Evolutionary conservation across 345 rosid genomes (phyloP), one percentile per base, ranked within the genome.

Genomic region (Lepidium aucheri): DNA sequence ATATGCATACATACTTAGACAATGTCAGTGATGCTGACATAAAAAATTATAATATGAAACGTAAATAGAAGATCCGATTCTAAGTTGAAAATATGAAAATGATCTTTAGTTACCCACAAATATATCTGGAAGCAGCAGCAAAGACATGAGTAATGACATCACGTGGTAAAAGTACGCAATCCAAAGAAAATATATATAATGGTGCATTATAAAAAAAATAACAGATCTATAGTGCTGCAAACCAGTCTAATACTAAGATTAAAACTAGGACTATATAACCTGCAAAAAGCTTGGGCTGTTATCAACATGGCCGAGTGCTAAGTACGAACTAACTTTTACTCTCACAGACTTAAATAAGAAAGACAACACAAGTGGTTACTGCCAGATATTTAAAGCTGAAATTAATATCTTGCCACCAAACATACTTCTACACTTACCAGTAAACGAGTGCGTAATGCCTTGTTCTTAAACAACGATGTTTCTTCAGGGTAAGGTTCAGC

Each of bases 371-470:
- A 22, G 55, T 41, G 33, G 6, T 58, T 50, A 60, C 49, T 9
- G 32, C 35, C 35, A 61, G 14, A 36, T 43, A 11, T 16, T 15
- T 32, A 46, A 47, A 72, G 17, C 16, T 55, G 39, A 64, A 64
- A 32, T 38, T 53, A 5, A 10, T 34, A 46, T 55, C 30, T 38
- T 40, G 18, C 44, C 52, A 59, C 59, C 12, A 50, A 68, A 35
- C 36, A 65, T 36, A 40, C 7, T 67, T 74, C 9, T 22, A 30
- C 60, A 36, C 63, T 57, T 74, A 93, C 99, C 90, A 84, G 85
- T 70, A 93, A 78, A 33, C 68, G 65, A 69, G 99, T 93, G 42
- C 90, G 82, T 76, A 93, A 62, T 51, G 99, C 99, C 83, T 86
- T 93, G 54, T 82, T 83, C 82, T 83, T 86, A 76, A 93, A 93